These are phyloP conservation scores for Cantharellus cinnabarinus DNA, from an alignment of 768 basidiomycete species.

Conservation along the genomic window DNA sequence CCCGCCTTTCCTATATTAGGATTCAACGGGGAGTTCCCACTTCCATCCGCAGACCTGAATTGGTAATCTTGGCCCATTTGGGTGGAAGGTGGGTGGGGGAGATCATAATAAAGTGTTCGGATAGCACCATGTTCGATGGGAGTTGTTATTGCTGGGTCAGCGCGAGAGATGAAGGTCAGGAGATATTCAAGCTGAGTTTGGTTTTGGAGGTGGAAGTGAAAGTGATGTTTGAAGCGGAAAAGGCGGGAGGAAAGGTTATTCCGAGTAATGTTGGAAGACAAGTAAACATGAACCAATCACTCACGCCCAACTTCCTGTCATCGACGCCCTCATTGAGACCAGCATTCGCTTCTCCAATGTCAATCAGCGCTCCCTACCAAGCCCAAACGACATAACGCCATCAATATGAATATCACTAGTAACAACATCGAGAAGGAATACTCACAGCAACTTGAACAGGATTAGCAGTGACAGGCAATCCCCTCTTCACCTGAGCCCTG, in stretches of 20 bases:
- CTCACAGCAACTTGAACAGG: not conserved
- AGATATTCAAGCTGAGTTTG: not conserved
- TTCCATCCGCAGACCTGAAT: constrained; percentile 39
- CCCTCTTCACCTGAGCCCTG: not conserved
- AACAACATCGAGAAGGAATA: too few relatives aligned
- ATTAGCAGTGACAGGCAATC: not conserved
- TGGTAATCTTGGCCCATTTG: constrained; percentile 37
- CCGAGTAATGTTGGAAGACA: too few relatives aligned
- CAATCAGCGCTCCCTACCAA: not conserved
- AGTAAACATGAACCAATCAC: not conserved
- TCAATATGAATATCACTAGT: too few relatives aligned
- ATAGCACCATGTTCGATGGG: not conserved
- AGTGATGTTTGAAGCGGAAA: not conserved
- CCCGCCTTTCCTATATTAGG: constrained; percentile 39
- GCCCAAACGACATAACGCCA: too few relatives aligned
- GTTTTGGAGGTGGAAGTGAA: not conserved
- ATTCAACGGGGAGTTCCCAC: constrained; percentile 33
- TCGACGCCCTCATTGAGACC: constrained; percentile 18
- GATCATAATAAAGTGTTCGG: constrained; percentile 40
- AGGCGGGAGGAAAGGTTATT: too few relatives aligned
- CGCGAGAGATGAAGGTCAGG: not conserved
- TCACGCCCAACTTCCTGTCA: constrained; percentile 39
- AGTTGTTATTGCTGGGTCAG: not conserved
- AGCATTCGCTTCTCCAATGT: not conserved
- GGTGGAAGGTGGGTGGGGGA: constrained; percentile 58